A percentile compares a stretch with the other conserved stretches of the same genome.
Evolutionary conservation across 2,329 filamentous ascomycete species (phyloP).

Genomic region (Aspergillus floridensis): DNA sequence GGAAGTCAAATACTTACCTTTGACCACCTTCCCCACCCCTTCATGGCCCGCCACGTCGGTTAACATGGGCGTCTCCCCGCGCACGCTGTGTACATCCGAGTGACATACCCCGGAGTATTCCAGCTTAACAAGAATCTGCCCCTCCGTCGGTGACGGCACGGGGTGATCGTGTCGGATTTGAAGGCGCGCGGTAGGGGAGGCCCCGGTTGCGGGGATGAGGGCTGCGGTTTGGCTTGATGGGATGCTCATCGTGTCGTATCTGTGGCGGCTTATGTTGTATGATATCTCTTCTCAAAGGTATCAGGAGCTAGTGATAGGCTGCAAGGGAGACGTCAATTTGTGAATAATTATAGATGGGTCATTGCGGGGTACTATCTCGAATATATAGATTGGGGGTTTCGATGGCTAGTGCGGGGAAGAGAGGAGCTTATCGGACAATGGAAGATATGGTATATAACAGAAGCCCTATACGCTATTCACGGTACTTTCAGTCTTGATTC

Average conservation of each 20-base stretch:
- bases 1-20: slow-evolving; percentile 18
- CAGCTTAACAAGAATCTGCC: slow-evolving; percentile 48
- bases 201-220: slow-evolving; percentile 26
- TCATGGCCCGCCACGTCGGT: slow-evolving; percentile 50
- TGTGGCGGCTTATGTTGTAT: neutral
- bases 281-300: neutral
- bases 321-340: neutral
- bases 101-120: slow-evolving; percentile 50
- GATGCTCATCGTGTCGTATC: slow-evolving; percentile 15
- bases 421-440: neutral
- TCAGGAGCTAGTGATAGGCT: neutral
- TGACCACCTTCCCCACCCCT: slow-evolving; percentile 45
- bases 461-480: too few species aligned
- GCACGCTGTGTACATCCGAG: slow-evolving; percentile 48
- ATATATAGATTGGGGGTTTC: neutral
- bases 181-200: slow-evolving; percentile 20
- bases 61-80: slow-evolving; percentile 42
- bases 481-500: too few species aligned
- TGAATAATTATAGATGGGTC: neutral
- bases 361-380: slow-evolving; percentile 1
- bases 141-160: slow-evolving; percentile 37
- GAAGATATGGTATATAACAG: neutral
- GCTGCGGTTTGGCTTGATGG: slow-evolving; percentile 32
- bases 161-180: slow-evolving; percentile 26
- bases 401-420: neutral